Evolutionary conservation across 306 rosid species (phyloP).

Genomic region (Ochetophila trinervis): DNA sequence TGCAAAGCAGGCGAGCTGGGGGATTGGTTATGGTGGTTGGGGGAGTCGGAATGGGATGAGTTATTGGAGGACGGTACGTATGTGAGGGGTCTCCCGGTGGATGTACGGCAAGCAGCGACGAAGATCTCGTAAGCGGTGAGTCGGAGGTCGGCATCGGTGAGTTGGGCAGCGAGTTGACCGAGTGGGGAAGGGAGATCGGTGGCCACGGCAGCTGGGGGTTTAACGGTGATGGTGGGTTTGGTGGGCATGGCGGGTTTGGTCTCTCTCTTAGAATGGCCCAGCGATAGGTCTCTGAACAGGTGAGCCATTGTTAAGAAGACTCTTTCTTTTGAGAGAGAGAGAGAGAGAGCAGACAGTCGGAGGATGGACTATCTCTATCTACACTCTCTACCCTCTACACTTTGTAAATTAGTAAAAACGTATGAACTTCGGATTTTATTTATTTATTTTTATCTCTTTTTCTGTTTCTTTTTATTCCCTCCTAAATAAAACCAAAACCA

Average conservation of each 20-base stretch:
- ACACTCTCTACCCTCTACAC: no score
- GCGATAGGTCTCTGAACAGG: slow-evolving; percentile 82
- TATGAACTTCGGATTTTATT: background rate
- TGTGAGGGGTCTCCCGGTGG: slow-evolving; percentile 69
- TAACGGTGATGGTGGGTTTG: slow-evolving; percentile 23
- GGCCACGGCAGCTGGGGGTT: slow-evolving; percentile 23
- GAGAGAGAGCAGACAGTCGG: background rate
- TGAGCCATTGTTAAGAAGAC: slow-evolving; percentile 57
- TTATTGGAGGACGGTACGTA: slow-evolving; percentile 31
- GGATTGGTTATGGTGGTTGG: slow-evolving; percentile 47
- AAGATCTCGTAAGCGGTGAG: slow-evolving; percentile 96
- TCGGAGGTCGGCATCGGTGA: slow-evolving; percentile 75
- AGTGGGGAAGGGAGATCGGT: slow-evolving; percentile 82
- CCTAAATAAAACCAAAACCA: background rate
- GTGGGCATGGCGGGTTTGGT: slow-evolving; percentile 24
- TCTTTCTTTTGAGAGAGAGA: background rate
- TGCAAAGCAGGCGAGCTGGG: slow-evolving; percentile 55
- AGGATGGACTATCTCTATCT: no score
- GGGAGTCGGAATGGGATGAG: slow-evolving; percentile 45
- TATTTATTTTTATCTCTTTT: background rate
- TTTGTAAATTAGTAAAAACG: background rate
- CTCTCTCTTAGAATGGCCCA: slow-evolving; percentile 90
- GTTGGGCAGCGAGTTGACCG: slow-evolving; percentile 60
- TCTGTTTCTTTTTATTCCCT: background rate
- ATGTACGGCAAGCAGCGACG: slow-evolving; percentile 88